Base-by-base conservation (phyloP, 2,329 filamentous ascomycete genomes). In the Phialophora expanda region DNA sequence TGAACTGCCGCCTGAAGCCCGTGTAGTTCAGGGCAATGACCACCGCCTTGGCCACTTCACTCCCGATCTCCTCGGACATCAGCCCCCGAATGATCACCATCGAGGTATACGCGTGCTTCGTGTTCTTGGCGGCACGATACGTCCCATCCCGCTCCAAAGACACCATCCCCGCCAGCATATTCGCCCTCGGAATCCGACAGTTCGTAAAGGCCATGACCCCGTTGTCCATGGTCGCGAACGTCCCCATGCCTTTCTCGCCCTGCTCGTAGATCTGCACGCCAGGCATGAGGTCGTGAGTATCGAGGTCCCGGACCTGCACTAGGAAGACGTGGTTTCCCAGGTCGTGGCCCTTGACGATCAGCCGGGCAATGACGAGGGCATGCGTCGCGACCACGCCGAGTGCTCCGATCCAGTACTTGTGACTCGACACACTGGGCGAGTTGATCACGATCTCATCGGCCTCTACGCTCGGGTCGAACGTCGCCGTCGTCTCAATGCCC, bases 181-280 rank as follows among this genome's bases (percentile, higher is more conserved):
- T 72, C 20, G 65, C 70, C 26, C 75, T 69, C n/a, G 76, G 76
- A 54, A 78, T 73, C 12, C 74, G 71, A n/a, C 76, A 73, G 24
- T 75, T 59, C n/a, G 76, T 65, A 53, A 78, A 76, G 51, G 69
- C 70, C 41, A 75, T 71, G 51, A 74, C 76, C 20, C 75, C 76
- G 64, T 78, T 78, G 32, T 76, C 75, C n/a, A 70, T 71, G 24
- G 65, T 63, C 56, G 66, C 64, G 38, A 71, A 70, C 22, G 62
- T 68, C 9, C 89, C 89, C 69, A 90, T 51, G 17, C 38, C 89
- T 58, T 72, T 72, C 26, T 66, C 66, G 24, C 74, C 73, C 30
- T 75, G 66, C 41, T 76, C 74, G 64, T 73, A 73, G 4, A 74
- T 67, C 41, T 73, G 69, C 56, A 75, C 69, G 5, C 71, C 71